Percentiles rank a stretch among this genome's conserved stretches.
These are phyloP conservation scores for Zymoseptoria pseudotritici DNA, from an alignment of 2,329 filamentous ascomycete genomes.

Conservation along the genomic window DNA sequence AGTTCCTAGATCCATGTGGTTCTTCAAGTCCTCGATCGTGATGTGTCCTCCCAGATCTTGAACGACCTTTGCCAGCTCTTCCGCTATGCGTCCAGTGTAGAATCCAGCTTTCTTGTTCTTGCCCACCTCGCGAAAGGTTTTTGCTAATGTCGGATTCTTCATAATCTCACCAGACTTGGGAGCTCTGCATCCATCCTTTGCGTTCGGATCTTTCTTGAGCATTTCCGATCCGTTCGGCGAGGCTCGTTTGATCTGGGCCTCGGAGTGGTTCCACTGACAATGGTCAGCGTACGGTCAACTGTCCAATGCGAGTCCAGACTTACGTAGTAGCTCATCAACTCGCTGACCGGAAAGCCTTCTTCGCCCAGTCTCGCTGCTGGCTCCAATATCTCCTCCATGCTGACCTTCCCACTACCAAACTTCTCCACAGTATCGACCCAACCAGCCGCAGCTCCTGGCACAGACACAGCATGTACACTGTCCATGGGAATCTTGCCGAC, in stretches of 20 bases:
- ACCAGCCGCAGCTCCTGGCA: slow-evolving; percentile 83
- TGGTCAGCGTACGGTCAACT: background rate
- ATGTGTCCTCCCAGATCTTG: slow-evolving; percentile 69
- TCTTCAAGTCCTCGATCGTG: slow-evolving; percentile 68
- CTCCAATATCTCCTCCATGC: slow-evolving; percentile 65
- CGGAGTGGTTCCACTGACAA: slow-evolving; percentile 62
- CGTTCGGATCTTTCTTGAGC: slow-evolving; percentile 67
- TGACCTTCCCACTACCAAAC: slow-evolving; percentile 82
- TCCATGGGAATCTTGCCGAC: slow-evolving; percentile 59
- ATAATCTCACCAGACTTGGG: slow-evolving; percentile 80
- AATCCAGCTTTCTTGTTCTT: slow-evolving; percentile 82
- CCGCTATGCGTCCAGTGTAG: slow-evolving; percentile 76
- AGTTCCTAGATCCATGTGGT: slow-evolving; percentile 65
- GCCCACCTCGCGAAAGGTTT: slow-evolving; percentile 72
- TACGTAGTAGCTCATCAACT: slow-evolving; percentile 64
- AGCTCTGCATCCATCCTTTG: slow-evolving; percentile 62
- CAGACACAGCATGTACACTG: slow-evolving; percentile 74
- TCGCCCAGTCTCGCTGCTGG: slow-evolving; percentile 84
- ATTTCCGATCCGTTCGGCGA: slow-evolving; percentile 85
- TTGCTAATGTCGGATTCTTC: slow-evolving; percentile 72
- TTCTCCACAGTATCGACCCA: slow-evolving; percentile 85
- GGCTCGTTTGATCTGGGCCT: slow-evolving; percentile 57
- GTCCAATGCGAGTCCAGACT: slow-evolving; percentile 30
- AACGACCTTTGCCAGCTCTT: slow-evolving; percentile 72
- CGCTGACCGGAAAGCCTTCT: slow-evolving; percentile 81